phyloP scores from a whole-genome alignment of 495 filamentous ascomycete genomes.

The Podospora fimiseda region DNA sequence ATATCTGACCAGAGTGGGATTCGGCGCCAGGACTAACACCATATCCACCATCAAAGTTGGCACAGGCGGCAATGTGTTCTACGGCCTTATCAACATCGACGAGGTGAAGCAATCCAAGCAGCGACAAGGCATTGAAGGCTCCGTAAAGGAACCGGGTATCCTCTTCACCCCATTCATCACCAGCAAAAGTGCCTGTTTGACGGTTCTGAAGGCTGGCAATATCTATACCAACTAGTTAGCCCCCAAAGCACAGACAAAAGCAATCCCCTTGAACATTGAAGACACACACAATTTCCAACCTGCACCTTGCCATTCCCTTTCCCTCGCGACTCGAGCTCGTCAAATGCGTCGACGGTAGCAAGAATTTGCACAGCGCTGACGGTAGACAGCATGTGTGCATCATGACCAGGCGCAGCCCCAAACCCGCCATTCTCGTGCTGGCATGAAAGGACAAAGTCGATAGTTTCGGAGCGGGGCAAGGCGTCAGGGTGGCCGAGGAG shows the following conservation, averaged over 20 bases:
- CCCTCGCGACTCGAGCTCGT: slow-evolving; percentile 65
- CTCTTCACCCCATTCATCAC: slow-evolving; percentile 92
- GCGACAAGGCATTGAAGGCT: slow-evolving; percentile 77
- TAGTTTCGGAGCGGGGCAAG: slow-evolving; percentile 70
- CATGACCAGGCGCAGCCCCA: slow-evolving; percentile 87
- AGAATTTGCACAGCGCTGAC: slow-evolving; percentile 90
- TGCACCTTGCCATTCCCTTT: slow-evolving; percentile 64
- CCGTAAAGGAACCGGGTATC: slow-evolving; percentile 93
- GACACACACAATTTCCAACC: slow-evolving; percentile 63
- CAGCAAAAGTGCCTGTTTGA: slow-evolving; percentile 77
- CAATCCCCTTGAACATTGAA: neutral
- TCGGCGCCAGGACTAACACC: slow-evolving; percentile 84
- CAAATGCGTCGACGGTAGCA: slow-evolving; percentile 73
- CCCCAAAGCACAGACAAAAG: no score
- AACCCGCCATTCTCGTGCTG: slow-evolving; percentile 85
- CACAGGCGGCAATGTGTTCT: slow-evolving; percentile 67
- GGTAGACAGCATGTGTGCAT: slow-evolving; percentile 92
- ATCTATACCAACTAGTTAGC: slow-evolving; percentile 44
- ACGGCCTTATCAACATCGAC: slow-evolving; percentile 77
- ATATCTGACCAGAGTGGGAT: slow-evolving; percentile 87
- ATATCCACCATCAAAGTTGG: slow-evolving; percentile 91
- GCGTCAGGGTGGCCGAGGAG: slow-evolving; percentile 74
- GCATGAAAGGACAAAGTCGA: slow-evolving; percentile 89
- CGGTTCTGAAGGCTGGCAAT: slow-evolving; percentile 75
- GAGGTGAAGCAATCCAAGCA: slow-evolving; percentile 62